These are phyloP conservation scores for Cladophialophora carrionii DNA, from an alignment of 2,329 filamentous ascomycete genomes.

Conservation along the genomic window DNA sequence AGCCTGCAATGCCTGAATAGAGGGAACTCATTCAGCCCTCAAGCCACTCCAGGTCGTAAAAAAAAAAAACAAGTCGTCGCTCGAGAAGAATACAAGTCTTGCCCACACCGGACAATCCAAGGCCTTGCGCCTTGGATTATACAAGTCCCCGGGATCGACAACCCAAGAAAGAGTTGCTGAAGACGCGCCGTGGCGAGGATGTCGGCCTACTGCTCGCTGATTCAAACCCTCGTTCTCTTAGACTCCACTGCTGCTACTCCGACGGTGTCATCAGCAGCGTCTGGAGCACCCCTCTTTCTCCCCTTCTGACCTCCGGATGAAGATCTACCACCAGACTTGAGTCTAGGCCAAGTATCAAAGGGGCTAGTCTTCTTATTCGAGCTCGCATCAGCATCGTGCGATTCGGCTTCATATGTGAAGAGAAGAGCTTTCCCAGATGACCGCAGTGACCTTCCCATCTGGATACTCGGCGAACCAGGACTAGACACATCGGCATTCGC, in stretches of 20 bases:
- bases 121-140: constrained; percentile 13
- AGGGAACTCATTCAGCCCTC: background rate
- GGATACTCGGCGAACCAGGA: constrained; percentile 15
- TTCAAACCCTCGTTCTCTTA: constrained; percentile 25
- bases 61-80: background rate
- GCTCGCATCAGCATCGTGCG: background rate
- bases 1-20: background rate
- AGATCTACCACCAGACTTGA: constrained; percentile 31
- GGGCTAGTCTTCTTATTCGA: constrained; percentile 34
- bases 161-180: constrained; percentile 5
- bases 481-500: constrained; percentile 11
- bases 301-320: constrained; percentile 22
- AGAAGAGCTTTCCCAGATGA: constrained; percentile 20
- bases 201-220: background rate
- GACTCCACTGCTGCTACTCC: constrained; percentile 7
- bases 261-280: constrained; percentile 19
- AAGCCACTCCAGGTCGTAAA: constrained; percentile 6
- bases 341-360: constrained; percentile 38
- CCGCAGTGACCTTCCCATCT: constrained; percentile 24
- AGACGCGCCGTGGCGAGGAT: background rate
- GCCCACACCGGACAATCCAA: background rate
- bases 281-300: constrained; percentile 34
- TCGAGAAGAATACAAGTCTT: background rate
- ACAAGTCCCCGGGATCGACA: constrained; percentile 8
- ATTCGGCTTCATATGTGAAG: constrained; percentile 5